Evolutionary conservation across 371 early-diverging fungal genomes (phyloP), one percentile per base, ranked within the genome.

Genomic region (Choanephora cucurbitarum): DNA sequence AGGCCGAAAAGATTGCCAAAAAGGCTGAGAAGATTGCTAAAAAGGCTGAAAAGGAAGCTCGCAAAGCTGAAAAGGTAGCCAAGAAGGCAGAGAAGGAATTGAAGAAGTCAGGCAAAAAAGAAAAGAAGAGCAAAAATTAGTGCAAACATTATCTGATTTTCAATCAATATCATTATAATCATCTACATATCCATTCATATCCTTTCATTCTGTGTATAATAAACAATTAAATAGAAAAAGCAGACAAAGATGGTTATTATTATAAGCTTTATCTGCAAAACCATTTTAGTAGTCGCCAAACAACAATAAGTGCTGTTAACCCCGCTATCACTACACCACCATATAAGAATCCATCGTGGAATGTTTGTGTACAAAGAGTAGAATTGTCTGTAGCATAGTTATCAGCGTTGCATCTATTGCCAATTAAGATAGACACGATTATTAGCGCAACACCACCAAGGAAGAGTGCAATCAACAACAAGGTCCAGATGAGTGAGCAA

Each of bases 1-100:
- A 62, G 60, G 46, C 60, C 70, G 57, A 58, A 66, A n/a, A 76
- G 45, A 58, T 69, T 52, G 61, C 60, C 53, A n/a, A 69, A 66
- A 69, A 69, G 65, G 53, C 55, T 49, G 69, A 70, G 53, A 64
- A 68, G 55, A 55, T 71, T 66, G 28, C 28, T 7, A 57, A 57
- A n/a, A 44, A n/a, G 19, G 51, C 45, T 5, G 50, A 58, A 28
- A 58, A 45, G 18, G 23, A 19, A 65, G 53, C 57, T 58, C 65
- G 53, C 43, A 62, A 48, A 57, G 42, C 58, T 52, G 69, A 66
- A 14, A 42, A 52, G 31, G 28, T 21, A 24, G 44, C 44, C 14
- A 57, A 58, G 62, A 71, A 44, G 21, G 37, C 43, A 37, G 37
- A 49, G 19, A 57, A 57, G 15, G 57, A 41, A 31, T 13, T 18